Evolutionary conservation across 352 stramenopile species (phyloP), one percentile per base, ranked within the genome.

Genomic region (Phytophthora melonis): DNA sequence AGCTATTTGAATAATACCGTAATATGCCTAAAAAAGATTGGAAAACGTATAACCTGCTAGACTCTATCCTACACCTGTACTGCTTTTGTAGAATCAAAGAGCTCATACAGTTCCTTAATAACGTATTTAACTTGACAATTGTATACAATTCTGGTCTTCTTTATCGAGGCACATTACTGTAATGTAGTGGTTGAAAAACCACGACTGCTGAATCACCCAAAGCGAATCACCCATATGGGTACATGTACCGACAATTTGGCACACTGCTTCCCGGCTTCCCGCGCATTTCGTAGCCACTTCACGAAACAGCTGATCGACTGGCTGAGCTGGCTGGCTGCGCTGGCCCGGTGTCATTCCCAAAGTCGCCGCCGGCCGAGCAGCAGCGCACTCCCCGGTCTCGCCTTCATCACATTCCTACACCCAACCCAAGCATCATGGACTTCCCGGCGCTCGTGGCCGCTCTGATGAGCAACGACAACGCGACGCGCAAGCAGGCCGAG

Each of bases 391-490:
- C 36, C 5, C 13, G 36, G 36, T 43, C 56, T 60, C 45, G 14
- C 32, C 19, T 23, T 13, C 7, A 50, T 27, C 18, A 36, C 49
- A 49, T 11, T 56, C 3, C 50, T 23, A 14, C 52, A 3, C 43
- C 49, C 58, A 25, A 52, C 45, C 13, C 14, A 18, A 67, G 43
- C 14, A 43, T 43, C 59, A 94, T 94, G 87, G 85, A 94, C 81
- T 94, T 94, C 73, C 72, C 75, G 45, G 75, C 82, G 70, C 86
- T 95, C 57, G 81, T 93, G 67, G 83, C 80, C 66, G 85, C 88
- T 80, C 85, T 95, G 45, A 88, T 89, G 79, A 83, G 83, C 80
- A 92, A 83, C 63, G 88, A 95, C 81, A 93, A 93, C 64, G 67
- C 69, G 8, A 75, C 78, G 65, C 88, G 88, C 72, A 90, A 91